Evolutionary conservation across 176 grass and related monocot species (phyloP), one percentile per base, ranked within the genome.

Genomic region (Thalia dealbata): DNA sequence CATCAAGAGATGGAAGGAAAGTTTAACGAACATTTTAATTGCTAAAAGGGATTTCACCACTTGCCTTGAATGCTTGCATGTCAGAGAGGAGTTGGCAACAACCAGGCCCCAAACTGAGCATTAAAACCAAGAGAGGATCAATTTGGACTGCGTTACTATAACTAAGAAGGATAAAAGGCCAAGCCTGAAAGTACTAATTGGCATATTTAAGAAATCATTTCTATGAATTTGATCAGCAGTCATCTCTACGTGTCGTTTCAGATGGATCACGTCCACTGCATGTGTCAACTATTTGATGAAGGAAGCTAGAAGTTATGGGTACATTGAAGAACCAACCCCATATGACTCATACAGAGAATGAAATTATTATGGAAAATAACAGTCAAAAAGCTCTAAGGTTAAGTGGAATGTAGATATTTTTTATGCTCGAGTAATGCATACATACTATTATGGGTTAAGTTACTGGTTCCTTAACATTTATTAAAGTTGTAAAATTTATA

Each of bases 61-160:
- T 91, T 91, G 85, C 95, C 95, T 92, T 97, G 82, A 97, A 97
- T 25, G 95, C 90, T 58, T 97, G 90, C 95, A 97, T 97, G 73
- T 97, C 95, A 52, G 95, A 97, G 67, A 97, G 75, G 74, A 97
- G 95, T 78, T 97, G 95, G 81, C 90, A 97, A 63, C 95, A 97
- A 61, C 95, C 95, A 70, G 90, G 89, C 82, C 95, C 95, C 74
- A 97, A 78, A 88, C 95, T 97, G 81, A 82, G 23, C 75, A 70
- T 67, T 61, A 61, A 52, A 74, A 84, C 67, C 67, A 77, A 32
- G 60, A 87, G 74, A 68, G 87, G 50, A 78, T 71, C 80, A 82
- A 46, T 18, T 78, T n/a, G 73, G 19, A 14, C 61, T 54, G 63
- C 61, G 64, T 72, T 73, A 60, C 61, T 48, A 56, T 21, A 68